Evolutionary conservation across 2,329 filamentous ascomycete species (phyloP).

Genomic region (Penicillium sclerotiorum): DNA sequence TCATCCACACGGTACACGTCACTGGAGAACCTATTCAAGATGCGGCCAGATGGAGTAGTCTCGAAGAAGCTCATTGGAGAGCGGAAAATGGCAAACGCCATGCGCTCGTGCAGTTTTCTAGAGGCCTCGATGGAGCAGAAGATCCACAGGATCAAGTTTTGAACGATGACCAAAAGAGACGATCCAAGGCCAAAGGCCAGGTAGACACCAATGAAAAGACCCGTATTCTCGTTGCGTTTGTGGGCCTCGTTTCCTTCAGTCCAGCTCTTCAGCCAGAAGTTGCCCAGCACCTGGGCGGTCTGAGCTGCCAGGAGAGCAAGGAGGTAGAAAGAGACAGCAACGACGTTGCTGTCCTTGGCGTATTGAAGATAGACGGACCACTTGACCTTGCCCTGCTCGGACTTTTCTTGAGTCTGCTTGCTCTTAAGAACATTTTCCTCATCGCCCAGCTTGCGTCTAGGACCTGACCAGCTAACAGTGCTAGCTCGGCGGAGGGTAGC

Average conservation of each 20-base stretch:
- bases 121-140: conserved; percentile 99
- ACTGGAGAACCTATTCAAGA: conserved; percentile 92
- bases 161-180: conserved; percentile 80
- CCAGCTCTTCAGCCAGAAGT: conserved; percentile 93
- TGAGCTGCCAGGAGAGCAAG: conserved; percentile 77
- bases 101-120: conserved; percentile 91
- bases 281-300: conserved; percentile 78
- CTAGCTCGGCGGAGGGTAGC: conserved; percentile 86
- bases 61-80: conserved; percentile 99
- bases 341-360: conserved; percentile 88
- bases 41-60: conserved; percentile 92
- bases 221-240: conserved; percentile 73
- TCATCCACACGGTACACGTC: conserved; percentile 75
- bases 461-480: conserved; percentile 84
- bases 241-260: conserved; percentile 72
- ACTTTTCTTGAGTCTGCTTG: conserved; percentile 82
- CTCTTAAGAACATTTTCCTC: conserved; percentile 75
- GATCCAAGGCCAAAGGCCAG: conserved; percentile 91
- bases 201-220: conserved; percentile 92
- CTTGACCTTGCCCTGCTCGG: conserved; percentile 96
- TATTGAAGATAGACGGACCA: conserved; percentile 95
- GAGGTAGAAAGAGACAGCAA: conserved; percentile 80
- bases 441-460: conserved; percentile 79
- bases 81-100: conserved; percentile 96
- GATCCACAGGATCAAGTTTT: conserved; percentile 96